phyloP scores from a whole-genome alignment of 148 eudicot species.

The Persicaria maculosa region DNA sequence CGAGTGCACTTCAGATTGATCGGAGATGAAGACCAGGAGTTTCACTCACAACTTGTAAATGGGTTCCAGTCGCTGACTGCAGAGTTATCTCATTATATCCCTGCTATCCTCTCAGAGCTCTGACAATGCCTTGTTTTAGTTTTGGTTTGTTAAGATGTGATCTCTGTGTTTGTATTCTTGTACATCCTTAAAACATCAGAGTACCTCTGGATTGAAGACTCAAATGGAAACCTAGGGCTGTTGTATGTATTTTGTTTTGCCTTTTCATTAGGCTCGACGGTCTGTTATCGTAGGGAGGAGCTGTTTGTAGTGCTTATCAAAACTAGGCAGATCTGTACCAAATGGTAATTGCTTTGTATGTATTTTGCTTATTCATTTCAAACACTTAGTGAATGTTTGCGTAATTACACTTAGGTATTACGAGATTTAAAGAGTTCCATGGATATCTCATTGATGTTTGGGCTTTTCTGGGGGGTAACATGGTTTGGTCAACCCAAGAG shows the following conservation, averaged over 20 bases:
- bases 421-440: no score
- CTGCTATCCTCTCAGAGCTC: conserved; percentile 96
- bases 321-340: background rate
- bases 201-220: background rate
- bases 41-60: conserved; percentile 93
- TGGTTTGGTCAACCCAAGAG: no score
- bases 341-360: conserved; percentile 8
- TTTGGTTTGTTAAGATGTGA: background rate
- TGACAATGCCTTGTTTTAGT: conserved; percentile 10
- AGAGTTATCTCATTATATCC: conserved; percentile 93
- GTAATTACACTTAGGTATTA: no score
- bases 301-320: background rate
- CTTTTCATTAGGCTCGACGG: background rate
- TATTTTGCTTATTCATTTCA: background rate
- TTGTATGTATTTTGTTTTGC: background rate
- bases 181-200: background rate
- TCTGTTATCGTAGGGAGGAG: background rate
- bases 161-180: background rate
- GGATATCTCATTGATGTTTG: no score
- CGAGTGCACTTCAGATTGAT: conserved; percentile 93
- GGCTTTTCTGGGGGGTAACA: no score
- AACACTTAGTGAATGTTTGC: background rate
- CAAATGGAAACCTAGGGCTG: background rate
- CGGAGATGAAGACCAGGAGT: conserved; percentile 98
- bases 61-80: conserved; percentile 99